Percentiles rank a stretch among this genome's conserved stretches.
phyloP scores from a whole-genome alignment of 768 basidiomycete species.

The Tremella yokohamensis region DNA sequence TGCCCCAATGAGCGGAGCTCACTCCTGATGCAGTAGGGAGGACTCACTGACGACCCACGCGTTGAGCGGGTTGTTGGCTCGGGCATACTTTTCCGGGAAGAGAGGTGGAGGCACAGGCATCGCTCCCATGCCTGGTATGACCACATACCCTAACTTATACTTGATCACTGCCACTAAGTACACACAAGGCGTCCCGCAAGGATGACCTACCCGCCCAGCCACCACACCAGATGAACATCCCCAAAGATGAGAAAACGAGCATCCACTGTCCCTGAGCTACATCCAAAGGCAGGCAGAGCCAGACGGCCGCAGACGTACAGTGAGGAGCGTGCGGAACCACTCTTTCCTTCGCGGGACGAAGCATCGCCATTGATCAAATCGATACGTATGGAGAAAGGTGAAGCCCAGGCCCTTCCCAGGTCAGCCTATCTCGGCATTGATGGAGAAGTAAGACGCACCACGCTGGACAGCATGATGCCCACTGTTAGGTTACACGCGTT shows the following conservation, averaged over 20 bases:
- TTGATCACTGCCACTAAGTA: constrained; percentile 15
- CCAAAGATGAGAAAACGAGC: constrained; percentile 19
- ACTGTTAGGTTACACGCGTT: constrained; percentile 21
- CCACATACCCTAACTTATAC: constrained; percentile 30
- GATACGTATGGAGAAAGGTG: constrained; percentile 28
- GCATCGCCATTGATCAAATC: constrained; percentile 32
- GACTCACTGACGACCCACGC: constrained; percentile 19
- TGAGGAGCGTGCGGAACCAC: constrained; percentile 36
- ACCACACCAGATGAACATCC: constrained; percentile 23
- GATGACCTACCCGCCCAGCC: constrained; percentile 25
- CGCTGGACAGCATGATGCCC: constrained; percentile 10
- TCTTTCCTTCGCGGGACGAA: constrained; percentile 33
- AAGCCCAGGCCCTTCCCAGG: constrained; percentile 14
- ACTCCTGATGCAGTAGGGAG: neutral
- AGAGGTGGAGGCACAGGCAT: constrained; percentile 24
- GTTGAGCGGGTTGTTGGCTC: constrained; percentile 21
- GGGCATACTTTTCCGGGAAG: constrained; percentile 18
- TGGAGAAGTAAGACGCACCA: constrained; percentile 15
- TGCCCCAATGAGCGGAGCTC: neutral
- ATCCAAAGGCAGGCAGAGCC: no score
- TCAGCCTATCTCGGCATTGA: constrained; percentile 1
- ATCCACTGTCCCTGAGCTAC: constrained; percentile 21
- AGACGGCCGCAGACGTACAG: constrained; percentile 14
- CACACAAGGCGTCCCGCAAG: neutral
- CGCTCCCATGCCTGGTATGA: constrained; percentile 17